Evolutionary conservation across 148 eudicot genomes (phyloP).

Genomic region (Diospyros kaki): DNA sequence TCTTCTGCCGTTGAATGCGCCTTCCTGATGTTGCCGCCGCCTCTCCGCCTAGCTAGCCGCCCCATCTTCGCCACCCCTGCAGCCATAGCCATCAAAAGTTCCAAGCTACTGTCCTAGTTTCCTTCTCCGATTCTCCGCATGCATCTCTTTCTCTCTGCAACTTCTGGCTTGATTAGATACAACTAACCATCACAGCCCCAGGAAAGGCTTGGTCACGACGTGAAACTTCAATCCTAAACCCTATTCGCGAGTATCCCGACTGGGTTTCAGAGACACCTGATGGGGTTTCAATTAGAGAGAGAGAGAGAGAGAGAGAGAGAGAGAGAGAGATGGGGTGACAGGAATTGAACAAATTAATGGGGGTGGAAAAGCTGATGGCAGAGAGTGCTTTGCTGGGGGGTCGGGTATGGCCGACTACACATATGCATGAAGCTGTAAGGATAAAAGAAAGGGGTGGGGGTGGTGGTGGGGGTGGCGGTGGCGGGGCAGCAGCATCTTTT

Average conservation of each 20-base stretch:
- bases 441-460: too few relatives aligned
- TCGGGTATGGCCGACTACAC: background rate
- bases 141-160: background rate
- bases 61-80: too few relatives aligned
- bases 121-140: too few relatives aligned
- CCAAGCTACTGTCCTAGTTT: too few relatives aligned
- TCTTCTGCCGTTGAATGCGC: too few relatives aligned
- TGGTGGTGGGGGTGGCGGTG: too few relatives aligned
- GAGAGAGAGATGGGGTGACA: background rate
- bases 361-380: background rate
- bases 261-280: background rate
- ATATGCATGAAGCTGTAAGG: background rate
- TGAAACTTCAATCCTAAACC: background rate
- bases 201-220: background rate
- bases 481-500: background rate
- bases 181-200: background rate
- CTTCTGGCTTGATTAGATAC: background rate
- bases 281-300: background rate
- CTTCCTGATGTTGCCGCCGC: too few relatives aligned
- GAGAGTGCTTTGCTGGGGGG: background rate
- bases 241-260: background rate
- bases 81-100: too few relatives aligned
- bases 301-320: slow-evolving; percentile 4
- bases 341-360: background rate
- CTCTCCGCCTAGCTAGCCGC: too few relatives aligned